Evolutionary conservation across 371 early-diverging fungal genomes (phyloP).

Genomic region (Mortierella sp.): DNA sequence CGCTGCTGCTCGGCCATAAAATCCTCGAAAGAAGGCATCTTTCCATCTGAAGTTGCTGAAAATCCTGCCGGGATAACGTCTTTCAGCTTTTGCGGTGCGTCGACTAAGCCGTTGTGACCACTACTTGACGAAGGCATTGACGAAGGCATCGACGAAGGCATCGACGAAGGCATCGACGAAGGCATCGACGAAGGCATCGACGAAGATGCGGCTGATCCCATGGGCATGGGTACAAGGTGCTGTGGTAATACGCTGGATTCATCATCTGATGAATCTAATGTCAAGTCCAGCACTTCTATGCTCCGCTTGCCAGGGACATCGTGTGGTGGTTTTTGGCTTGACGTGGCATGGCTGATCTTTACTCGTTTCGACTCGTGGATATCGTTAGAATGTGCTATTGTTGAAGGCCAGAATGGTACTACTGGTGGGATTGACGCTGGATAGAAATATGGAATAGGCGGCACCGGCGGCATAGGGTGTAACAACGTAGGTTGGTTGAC

Average conservation of each 20-base stretch:
- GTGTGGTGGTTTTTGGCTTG: conserved; percentile 12
- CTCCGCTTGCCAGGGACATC: conserved; percentile 5
- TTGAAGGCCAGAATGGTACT: neutral
- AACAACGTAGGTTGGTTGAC: conserved; percentile 3
- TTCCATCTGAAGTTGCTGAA: too few species aligned
- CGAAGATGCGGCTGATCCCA: too few species aligned
- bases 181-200: too few species aligned
- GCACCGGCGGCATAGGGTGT: conserved; percentile 11
- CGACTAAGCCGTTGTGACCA: too few species aligned
- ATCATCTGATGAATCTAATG: too few species aligned
- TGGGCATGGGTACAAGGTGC: too few species aligned
- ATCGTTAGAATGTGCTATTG: neutral
- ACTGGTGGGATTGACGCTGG: neutral
- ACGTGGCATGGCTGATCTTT: neutral
- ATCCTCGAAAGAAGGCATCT: neutral
- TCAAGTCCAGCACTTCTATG: neutral
- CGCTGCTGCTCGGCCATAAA: neutral
- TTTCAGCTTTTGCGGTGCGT: too few species aligned
- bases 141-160: too few species aligned
- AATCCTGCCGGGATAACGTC: too few species aligned
- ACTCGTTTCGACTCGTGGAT: neutral
- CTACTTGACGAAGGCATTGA: too few species aligned
- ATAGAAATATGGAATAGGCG: neutral
- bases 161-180: too few species aligned
- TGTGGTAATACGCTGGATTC: too few species aligned